phyloP scores from a whole-genome alignment of 108 stramenopile genomes.

The Mayamaea pseudoterrestris region DNA sequence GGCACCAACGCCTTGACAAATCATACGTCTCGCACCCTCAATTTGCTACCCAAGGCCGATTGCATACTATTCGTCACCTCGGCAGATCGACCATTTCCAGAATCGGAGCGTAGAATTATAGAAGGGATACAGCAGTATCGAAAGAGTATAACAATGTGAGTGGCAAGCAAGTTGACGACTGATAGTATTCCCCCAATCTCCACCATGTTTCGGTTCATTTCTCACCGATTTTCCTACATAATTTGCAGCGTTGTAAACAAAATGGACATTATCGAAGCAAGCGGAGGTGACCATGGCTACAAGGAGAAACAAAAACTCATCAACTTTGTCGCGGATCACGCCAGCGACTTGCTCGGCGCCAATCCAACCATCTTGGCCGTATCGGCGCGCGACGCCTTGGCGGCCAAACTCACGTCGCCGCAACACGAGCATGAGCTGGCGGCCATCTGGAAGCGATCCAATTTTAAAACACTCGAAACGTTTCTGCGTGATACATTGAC shows the following conservation, averaged over 20 bases:
- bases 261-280: conserved; percentile 66
- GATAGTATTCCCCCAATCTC: too few relatives aligned
- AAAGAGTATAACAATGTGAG: conserved; percentile 64
- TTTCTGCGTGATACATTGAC: conserved; percentile 63
- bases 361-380: conserved; percentile 60
- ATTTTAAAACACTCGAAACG: conserved; percentile 48
- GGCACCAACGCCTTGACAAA: conserved; percentile 75
- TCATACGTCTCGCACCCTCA: conserved; percentile 54
- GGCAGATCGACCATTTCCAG: conserved; percentile 77
- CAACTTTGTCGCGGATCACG: conserved; percentile 64
- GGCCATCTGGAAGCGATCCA: conserved; percentile 42
- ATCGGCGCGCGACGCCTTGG: conserved; percentile 54
- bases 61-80: conserved; percentile 74
- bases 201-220: too few relatives aligned
- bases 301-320: conserved; percentile 43
- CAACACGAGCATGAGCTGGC: not conserved
- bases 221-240: too few relatives aligned
- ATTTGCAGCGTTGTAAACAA: conserved; percentile 83
- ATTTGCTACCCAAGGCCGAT: conserved; percentile 67
- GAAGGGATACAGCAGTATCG: conserved; percentile 51
- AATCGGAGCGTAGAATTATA: conserved; percentile 47
- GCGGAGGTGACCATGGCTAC: conserved; percentile 53
- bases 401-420: conserved; percentile 35
- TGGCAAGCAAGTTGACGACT: too few relatives aligned
- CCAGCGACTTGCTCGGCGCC: conserved; percentile 57